A percentile compares a stretch with the other conserved stretches of the same genome.
These are phyloP conservation scores for Eimeria sp. DNA, from an alignment of 169 alveolate genomes.

Conservation along the genomic window DNA sequence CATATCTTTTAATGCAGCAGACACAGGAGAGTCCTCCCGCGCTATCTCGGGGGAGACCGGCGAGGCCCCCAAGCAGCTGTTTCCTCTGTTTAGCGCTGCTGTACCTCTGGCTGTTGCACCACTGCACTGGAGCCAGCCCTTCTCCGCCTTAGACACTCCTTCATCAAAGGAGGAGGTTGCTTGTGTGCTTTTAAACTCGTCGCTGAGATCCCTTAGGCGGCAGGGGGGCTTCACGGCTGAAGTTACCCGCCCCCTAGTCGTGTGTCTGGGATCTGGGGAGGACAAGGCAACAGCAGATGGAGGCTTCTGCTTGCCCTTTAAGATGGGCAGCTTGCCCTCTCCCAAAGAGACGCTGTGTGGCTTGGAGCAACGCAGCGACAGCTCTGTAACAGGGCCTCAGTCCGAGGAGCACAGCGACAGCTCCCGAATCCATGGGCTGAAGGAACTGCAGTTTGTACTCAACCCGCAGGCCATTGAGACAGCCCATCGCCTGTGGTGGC, in stretches of 20 bases:
- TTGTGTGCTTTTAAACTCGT: background rate
- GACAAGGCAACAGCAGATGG: background rate
- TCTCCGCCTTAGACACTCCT: background rate
- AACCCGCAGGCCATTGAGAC: conserved; percentile 6
- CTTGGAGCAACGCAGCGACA: background rate
- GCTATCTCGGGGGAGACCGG: background rate
- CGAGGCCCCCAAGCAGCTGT: conserved; percentile 33
- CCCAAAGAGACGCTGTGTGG: background rate
- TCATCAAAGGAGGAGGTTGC: background rate
- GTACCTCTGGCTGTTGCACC: conserved; percentile 44
- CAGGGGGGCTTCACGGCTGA: conserved; percentile 27
- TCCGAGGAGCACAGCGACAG: background rate
- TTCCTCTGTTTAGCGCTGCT: conserved; percentile 20
- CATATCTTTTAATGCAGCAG: conserved; percentile 11
- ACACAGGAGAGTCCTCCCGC: background rate
- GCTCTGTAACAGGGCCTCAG: background rate
- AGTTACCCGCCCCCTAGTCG: conserved; percentile 16
- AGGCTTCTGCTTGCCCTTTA: conserved; percentile 33
- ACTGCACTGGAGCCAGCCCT: conserved; percentile 13
- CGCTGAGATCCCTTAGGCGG: background rate
- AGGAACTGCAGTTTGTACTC: conserved; percentile 15
- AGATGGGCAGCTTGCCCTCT: background rate
- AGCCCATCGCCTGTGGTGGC: conserved; percentile 75
- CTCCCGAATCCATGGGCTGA: background rate
- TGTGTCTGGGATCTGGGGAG: conserved; percentile 21